Evolutionary conservation across 768 basidiomycete species (phyloP), one percentile per base, ranked within the genome.

Genomic region (Rhodotorula babjevae): DNA sequence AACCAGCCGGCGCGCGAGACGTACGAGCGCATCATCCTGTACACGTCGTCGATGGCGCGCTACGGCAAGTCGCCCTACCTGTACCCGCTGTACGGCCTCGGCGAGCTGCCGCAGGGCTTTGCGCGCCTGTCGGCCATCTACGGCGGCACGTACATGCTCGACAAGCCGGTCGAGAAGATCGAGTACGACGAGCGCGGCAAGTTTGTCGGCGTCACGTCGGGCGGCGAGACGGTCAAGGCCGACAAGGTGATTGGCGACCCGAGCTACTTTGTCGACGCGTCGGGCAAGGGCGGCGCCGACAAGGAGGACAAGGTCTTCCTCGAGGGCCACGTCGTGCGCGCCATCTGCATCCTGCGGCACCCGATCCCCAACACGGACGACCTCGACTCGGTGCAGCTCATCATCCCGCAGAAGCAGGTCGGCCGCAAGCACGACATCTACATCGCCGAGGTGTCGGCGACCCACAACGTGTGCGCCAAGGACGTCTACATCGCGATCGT

Each of bases 41-140:
- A 99, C 84, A 97, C 94, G 42, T 89, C 91, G 19, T 98, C 96
- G 29, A 97, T 99, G 93, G 93, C 95, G 27, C 90, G 95, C 63
- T 99, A 95, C 82, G 96, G 95, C 78, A 98, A 99, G 83, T 98
- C 96, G 21, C 96, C 96, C 1, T 99, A 99, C 85, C 96, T 99
- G 80, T 99, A 99, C 84, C 96, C 96, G 25, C 86, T 97, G 52
- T 99, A 98, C 82, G 96, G 96, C 74, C 90, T 99, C 70, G 96
- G 96, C 76, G 96, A 99, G 81, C 90, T 99, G 62, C 96, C 96
- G 18, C 96, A 99, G 80, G 92, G 96, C 5, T 99, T 99, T 80
- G 96, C 96, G 15, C 92, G 96, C 78, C 87, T 99, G 66, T 93
- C 91, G 73, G 96, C 96, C 76, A 97, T 99, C 81, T 97, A 99